These are phyloP conservation scores for Celoporthe dispersa DNA, from an alignment of 2,329 filamentous ascomycete genomes.

Conservation along the genomic window DNA sequence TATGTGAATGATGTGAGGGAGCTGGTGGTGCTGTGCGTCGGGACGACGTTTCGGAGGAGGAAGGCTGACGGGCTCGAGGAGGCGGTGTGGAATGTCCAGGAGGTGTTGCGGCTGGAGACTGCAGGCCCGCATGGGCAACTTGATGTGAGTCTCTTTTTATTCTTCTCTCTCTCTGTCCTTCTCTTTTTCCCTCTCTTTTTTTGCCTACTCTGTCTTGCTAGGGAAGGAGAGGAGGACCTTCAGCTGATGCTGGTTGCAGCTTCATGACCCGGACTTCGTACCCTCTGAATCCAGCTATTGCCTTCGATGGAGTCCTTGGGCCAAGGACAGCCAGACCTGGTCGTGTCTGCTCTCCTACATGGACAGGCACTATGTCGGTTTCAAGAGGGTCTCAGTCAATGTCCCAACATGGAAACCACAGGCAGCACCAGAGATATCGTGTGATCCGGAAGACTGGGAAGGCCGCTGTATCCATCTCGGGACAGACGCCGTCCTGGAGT, in stretches of 20 bases:
- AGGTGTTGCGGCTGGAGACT: slow-evolving; percentile 54
- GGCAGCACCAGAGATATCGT: slow-evolving; percentile 44
- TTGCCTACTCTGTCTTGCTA: not conserved
- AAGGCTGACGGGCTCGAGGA: slow-evolving; percentile 31
- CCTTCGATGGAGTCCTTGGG: slow-evolving; percentile 61
- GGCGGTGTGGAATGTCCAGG: slow-evolving; percentile 53
- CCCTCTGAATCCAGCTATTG: slow-evolving; percentile 55
- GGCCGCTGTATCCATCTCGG: slow-evolving; percentile 56
- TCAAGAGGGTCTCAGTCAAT: slow-evolving; percentile 52
- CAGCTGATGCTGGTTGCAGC: slow-evolving; percentile 3
- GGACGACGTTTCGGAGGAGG: slow-evolving; percentile 40
- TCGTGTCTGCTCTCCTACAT: slow-evolving; percentile 56
- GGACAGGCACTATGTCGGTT: slow-evolving; percentile 57
- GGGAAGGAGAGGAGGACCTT: not conserved
- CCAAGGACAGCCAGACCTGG: slow-evolving; percentile 39
- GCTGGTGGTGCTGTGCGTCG: slow-evolving; percentile 55
- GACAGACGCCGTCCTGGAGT: slow-evolving; percentile 59
- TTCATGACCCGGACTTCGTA: slow-evolving; percentile 52
- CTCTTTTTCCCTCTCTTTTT: not conserved
- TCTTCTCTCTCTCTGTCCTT: too few relatives aligned
- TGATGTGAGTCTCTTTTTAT: slow-evolving; percentile 37
- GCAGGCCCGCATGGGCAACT: slow-evolving; percentile 48
- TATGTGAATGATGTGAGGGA: slow-evolving; percentile 57
- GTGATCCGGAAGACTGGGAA: slow-evolving; percentile 45
- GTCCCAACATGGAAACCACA: slow-evolving; percentile 41